Base-by-base conservation (phyloP, 177 flowering plant species). In the Telopea speciosissima region DNA sequence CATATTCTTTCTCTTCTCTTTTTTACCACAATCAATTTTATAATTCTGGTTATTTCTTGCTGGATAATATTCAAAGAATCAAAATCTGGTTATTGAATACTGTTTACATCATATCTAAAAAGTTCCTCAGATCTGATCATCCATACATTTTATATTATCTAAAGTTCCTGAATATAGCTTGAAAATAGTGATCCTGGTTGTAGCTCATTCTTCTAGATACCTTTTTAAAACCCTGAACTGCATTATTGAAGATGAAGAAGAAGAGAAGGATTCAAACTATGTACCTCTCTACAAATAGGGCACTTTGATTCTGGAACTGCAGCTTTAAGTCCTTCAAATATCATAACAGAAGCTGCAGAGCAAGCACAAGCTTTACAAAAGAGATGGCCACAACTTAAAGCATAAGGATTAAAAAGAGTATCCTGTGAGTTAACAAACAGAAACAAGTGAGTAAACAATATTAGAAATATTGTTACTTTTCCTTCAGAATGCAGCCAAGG, bases 331-430 rank as follows among this genome's bases (percentile, higher is more conserved):
- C 96, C 96, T 77, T 91, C 73, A 64, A 87, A 85, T 4, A 89
- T 77, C 82, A 84, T 71, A 71, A 91, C 90, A 69, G 90, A 86
- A 72, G 97, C 94, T 68, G 97, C 87, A 24, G 93, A 83, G 80
- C 98, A 93, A 70, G 86, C 89, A 80, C 98, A 93, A 6, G 77
- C 70, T 77, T 91, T 90, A 87, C 98, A 93, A 76, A 91, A 91
- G 6, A 90, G 83, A 79, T 93, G 98, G 9, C 97, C 97, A 71
- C 98, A 93, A 40, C 85, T 77, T 76, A 93, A 76, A 69, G 98
- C 96, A 79, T 89, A 87, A 22, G 98, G 92, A 76, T 91, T 83
- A 72, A 90, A 91, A 68, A 90, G 81, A n/a, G 69, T 79, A 24
- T 91, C 97, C 98, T 93, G 83, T 23, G 21, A 78, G 54, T 69